Percentiles rank a stretch among this genome's conserved stretches.
These are phyloP conservation scores for Carex cristatella DNA, from an alignment of 176 grass and related monocot genomes.

Conservation along the genomic window DNA sequence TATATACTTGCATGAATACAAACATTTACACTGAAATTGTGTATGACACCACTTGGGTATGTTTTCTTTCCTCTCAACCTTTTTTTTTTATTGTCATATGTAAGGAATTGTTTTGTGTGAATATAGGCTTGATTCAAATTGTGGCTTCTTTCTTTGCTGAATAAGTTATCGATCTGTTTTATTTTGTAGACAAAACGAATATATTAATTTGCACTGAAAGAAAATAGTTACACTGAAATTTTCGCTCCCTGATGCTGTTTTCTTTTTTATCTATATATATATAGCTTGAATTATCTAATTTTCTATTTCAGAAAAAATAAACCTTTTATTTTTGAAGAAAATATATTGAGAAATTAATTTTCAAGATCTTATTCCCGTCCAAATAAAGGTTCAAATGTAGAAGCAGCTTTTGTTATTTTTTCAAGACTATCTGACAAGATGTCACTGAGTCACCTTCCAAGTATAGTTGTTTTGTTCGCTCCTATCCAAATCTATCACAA, in stretches of 20 bases:
- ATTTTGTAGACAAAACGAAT: no score
- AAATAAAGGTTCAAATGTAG: neutral
- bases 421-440: neutral
- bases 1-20: neutral
- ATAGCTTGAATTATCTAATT: neutral
- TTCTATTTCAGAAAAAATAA: neutral
- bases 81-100: neutral
- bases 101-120: neutral
- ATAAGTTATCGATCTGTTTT: neutral
- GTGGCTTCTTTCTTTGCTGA: neutral
- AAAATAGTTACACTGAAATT: neutral
- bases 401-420: neutral
- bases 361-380: neutral
- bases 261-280: neutral
- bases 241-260: neutral
- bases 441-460: neutral
- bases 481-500: neutral
- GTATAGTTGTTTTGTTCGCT: neutral
- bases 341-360: no score
- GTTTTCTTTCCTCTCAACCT: neutral
- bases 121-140: neutral
- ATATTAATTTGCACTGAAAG: no score
- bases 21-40: no score
- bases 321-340: no score
- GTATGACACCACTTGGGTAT: slow-evolving; percentile 37